Evolutionary conservation across 2,329 filamentous ascomycete species (phyloP).

Genomic region (Aureobasidium mangrovei): DNA sequence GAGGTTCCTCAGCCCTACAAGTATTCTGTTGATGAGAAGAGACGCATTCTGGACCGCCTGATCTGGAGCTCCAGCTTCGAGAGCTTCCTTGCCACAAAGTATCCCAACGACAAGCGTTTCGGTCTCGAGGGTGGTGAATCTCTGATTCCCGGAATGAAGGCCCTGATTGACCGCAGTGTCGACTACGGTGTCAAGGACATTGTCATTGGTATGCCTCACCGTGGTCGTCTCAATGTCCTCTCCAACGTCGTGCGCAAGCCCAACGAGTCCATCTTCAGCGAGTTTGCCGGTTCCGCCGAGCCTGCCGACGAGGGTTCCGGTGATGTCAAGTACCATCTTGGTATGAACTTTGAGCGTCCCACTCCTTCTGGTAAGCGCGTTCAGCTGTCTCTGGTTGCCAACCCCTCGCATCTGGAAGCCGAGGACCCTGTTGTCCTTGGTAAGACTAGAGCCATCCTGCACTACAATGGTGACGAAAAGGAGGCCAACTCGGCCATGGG

Average conservation of each 20-base stretch:
- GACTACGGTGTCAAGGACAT: constrained; percentile 99
- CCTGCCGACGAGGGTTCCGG: constrained; percentile 93
- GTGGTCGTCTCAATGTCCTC: constrained; percentile 93
- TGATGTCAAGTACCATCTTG: constrained; percentile 98
- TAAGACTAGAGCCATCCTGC: constrained; percentile 95
- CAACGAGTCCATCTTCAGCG: constrained; percentile 98
- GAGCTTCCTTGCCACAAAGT: constrained; percentile 89
- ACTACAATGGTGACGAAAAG: constrained; percentile 96
- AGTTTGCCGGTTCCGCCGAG: constrained; percentile 82
- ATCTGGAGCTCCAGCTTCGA: constrained; percentile 99
- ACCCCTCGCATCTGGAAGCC: constrained; percentile 95
- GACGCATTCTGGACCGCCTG: constrained; percentile 88
- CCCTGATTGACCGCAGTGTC: constrained; percentile 93
- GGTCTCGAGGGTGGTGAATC: constrained; percentile 96
- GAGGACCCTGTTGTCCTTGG: constrained; percentile 96
- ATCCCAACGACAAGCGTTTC: constrained; percentile 99
- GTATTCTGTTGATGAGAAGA: constrained; percentile 97
- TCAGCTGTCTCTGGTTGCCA: constrained; percentile 96
- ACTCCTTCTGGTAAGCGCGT: constrained; percentile 98
- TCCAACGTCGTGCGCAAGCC: constrained; percentile 98
- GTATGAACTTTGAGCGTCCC: constrained; percentile 99
- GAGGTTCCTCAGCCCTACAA: constrained; percentile 94
- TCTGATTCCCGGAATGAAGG: constrained; percentile 98
- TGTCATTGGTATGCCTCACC: constrained; percentile 98
- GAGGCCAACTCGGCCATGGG: constrained; percentile 86